Base-by-base conservation (phyloP, 208 protist species). In the Wallacemonas sp. region DNA sequence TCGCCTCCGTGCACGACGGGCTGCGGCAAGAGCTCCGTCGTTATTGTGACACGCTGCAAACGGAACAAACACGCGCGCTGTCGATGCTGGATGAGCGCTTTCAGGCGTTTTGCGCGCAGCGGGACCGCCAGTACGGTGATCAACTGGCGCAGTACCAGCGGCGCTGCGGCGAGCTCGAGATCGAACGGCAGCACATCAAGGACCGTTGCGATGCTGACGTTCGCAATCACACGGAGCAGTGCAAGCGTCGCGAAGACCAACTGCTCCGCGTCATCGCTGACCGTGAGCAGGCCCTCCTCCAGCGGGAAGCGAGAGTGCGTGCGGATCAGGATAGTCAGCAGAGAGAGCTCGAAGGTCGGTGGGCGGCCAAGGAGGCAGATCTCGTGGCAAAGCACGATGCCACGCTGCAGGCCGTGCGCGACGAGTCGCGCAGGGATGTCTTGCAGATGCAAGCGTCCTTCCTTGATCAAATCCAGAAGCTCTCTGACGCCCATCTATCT, bases 401-500 rank as follows among this genome's bases (percentile, higher is more conserved):
- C n/a, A 55, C 78, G 12, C 68, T 81, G 17, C 71, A 85, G 32
- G 75, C 76, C 34, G 68, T 83, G 43, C 56, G 70, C 2, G 57
- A 65, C 21, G 67, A 70, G n/a, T 72, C 70, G 34, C 74, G 80
- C 2, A 68, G 57, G 67, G 85, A 87, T 27, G 69, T 81, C 4
- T 70, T 80, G 41, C 79, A 80, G 44, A 61, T 87, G 21, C 64
- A 61, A 16, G 67, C 71, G 16, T 62, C 72, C 23, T 87, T 83
- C 52, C 61, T 77, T 33, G 76, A 85, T 24, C 85, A 85, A 26
- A 33, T 91, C 6, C 81, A 87, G 64, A 72, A 83, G 41, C 54
- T 91, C n/a, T 85, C 85, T 19, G 76, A 83, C 21, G 69, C 76
- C 1, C 85, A 91, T 65, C 68, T 80, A 32, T 62, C 77, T 26